Evolutionary conservation across 1,284 basidiomycete genomes (phyloP).

Genomic region (Puccinia coronata): DNA sequence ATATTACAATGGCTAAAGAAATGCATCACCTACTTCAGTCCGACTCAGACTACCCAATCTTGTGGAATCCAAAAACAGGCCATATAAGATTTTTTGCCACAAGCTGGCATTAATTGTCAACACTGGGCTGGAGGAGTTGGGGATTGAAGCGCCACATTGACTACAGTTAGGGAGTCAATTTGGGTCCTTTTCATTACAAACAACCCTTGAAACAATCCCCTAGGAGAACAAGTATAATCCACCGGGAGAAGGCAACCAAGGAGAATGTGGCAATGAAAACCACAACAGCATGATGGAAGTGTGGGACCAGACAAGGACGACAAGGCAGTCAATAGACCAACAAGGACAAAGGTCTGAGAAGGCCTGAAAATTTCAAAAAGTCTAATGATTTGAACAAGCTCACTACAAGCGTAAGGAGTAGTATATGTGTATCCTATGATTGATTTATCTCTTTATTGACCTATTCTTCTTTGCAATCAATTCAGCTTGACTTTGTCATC

Average conservation of each 20-base stretch:
- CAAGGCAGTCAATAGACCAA: no score
- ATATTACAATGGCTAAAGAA: not conserved
- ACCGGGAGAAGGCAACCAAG: not conserved
- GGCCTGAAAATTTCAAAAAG: not conserved
- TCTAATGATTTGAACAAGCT: not conserved
- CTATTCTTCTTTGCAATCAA: not conserved
- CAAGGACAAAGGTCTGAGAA: not conserved
- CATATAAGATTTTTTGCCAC: constrained; percentile 1
- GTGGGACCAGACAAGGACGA: no score
- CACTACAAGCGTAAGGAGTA: not conserved
- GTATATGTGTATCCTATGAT: not conserved
- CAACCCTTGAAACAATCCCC: not conserved
- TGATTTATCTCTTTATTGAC: not conserved
- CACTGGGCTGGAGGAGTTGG: not conserved
- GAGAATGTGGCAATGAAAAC: not conserved
- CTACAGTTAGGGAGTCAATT: not conserved
- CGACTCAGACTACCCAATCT: no score
- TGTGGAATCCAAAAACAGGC: no score
- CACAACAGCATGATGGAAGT: no score
- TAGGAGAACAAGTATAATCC: not conserved
- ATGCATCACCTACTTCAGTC: not conserved
- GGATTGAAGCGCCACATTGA: not conserved
- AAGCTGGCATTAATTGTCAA: not conserved
- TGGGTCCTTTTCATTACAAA: not conserved
- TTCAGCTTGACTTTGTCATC: not conserved